These are phyloP conservation scores for Tagetes patula DNA, from an alignment of 129 eudicot genomes.

Conservation along the genomic window DNA sequence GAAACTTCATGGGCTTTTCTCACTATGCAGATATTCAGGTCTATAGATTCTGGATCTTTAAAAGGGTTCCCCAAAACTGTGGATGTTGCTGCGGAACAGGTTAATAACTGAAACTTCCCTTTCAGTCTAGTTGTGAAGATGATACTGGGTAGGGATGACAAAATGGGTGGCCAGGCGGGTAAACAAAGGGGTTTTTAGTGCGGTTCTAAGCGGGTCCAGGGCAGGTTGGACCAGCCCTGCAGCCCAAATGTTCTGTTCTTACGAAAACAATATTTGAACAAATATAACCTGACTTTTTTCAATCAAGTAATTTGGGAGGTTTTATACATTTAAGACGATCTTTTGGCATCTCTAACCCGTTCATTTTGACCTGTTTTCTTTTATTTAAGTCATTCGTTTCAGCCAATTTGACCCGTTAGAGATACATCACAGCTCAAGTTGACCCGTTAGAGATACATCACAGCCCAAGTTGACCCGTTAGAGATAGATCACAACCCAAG, in stretches of 20 bases:
- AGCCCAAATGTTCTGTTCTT: background rate
- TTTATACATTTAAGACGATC: background rate
- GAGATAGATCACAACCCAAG: too few species aligned
- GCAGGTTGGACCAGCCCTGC: background rate
- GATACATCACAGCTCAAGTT: background rate
- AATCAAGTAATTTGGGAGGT: background rate
- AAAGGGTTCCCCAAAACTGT: slow-evolving; percentile 81
- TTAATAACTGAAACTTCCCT: slow-evolving; percentile 29
- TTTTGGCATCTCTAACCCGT: background rate
- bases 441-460: background rate
- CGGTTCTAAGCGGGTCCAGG: background rate
- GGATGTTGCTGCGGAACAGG: slow-evolving; percentile 69
- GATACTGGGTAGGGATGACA: background rate
- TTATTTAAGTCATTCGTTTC: background rate
- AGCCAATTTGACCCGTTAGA: slow-evolving; percentile 1
- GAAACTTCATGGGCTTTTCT: slow-evolving; percentile 18
- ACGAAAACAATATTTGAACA: background rate
- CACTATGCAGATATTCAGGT: slow-evolving; percentile 68
- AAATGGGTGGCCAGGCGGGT: background rate
- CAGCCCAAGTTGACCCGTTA: too few species aligned
- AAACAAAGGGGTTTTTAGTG: background rate
- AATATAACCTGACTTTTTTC: background rate
- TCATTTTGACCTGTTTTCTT: background rate
- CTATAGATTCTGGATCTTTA: slow-evolving; percentile 90
- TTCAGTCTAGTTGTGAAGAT: background rate